Conservation (phyloP, 208 protist species). For the Acanthamoeba sp. region DNA sequence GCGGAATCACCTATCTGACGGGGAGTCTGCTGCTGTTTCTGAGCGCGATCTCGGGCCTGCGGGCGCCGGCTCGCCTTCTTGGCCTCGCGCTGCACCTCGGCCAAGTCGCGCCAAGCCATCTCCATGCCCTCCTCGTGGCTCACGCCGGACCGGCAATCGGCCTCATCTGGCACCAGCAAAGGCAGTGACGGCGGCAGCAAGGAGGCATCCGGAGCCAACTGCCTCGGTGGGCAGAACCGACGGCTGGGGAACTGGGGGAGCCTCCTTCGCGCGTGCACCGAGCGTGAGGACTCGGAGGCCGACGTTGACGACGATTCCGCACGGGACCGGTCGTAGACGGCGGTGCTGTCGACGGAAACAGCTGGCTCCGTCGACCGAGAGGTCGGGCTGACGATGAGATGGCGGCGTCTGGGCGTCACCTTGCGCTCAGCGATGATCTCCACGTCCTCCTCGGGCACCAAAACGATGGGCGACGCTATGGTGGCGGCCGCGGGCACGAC, state of each 20-base stretch:
- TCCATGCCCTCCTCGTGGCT: neutral
- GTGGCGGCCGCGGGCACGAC: neutral
- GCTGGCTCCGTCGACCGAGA: neutral
- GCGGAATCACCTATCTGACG: too few species aligned
- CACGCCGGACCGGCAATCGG: neutral
- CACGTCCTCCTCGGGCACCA: neutral
- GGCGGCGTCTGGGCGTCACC: neutral
- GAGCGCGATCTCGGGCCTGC: neutral
- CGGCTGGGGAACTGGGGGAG: neutral
- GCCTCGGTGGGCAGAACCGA: neutral
- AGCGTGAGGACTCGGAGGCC: neutral
- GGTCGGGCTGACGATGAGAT: neutral
- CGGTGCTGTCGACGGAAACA: neutral
- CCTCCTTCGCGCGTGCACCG: too few species aligned
- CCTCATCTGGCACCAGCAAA: neutral
- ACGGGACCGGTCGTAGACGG: neutral
- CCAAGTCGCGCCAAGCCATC: constrained; percentile 12
- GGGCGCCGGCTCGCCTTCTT: neutral
- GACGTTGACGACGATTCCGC: too few species aligned
- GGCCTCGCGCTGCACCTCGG: neutral
- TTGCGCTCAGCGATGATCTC: constrained; percentile 2
- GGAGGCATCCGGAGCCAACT: neutral
- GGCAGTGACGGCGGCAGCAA: neutral
- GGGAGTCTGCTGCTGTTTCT: too few species aligned
- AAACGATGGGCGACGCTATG: neutral